Evolutionary conservation across 176 grass and related monocot species (phyloP).

Genomic region (Aegilops umbellulata): DNA sequence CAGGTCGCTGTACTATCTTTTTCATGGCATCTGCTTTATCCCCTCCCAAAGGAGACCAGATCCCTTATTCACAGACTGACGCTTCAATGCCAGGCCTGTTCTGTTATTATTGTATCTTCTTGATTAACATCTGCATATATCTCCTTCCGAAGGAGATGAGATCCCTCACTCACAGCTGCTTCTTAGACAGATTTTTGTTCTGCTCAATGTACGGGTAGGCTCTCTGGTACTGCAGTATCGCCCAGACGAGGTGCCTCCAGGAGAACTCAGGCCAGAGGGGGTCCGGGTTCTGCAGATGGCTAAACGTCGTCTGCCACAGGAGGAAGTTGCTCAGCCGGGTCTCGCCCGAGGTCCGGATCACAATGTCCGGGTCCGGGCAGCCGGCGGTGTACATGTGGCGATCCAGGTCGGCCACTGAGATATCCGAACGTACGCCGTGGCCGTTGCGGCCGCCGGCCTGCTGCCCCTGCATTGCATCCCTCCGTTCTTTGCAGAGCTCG

Average conservation of each 20-base stretch:
- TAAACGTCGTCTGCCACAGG: slow-evolving; percentile 70
- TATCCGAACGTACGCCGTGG: neutral
- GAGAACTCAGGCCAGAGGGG: slow-evolving; percentile 76
- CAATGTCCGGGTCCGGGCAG: slow-evolving; percentile 69
- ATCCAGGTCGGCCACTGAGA: slow-evolving; percentile 63
- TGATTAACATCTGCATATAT: neutral
- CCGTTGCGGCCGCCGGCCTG: neutral
- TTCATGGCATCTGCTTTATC: neutral
- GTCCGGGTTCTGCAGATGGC: slow-evolving; percentile 65
- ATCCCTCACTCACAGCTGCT: slow-evolving; percentile 23
- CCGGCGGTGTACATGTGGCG: slow-evolving; percentile 46
- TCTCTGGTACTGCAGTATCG: slow-evolving; percentile 67
- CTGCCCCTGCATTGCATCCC: slow-evolving; percentile 16
- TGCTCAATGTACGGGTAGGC: slow-evolving; percentile 53
- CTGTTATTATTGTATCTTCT: neutral
- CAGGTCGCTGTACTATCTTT: neutral
- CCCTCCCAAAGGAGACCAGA: neutral
- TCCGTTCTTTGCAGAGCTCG: slow-evolving; percentile 40
- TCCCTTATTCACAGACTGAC: slow-evolving; percentile 17
- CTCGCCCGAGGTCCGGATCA: slow-evolving; percentile 80
- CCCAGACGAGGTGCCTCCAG: slow-evolving; percentile 54
- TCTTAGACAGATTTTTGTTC: slow-evolving; percentile 33
- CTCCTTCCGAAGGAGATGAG: neutral
- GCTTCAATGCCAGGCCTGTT: slow-evolving; percentile 33
- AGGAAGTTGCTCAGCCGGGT: slow-evolving; percentile 88